phyloP scores from a whole-genome alignment of 805 yeast species.

The Dipodascus geniculatus region DNA sequence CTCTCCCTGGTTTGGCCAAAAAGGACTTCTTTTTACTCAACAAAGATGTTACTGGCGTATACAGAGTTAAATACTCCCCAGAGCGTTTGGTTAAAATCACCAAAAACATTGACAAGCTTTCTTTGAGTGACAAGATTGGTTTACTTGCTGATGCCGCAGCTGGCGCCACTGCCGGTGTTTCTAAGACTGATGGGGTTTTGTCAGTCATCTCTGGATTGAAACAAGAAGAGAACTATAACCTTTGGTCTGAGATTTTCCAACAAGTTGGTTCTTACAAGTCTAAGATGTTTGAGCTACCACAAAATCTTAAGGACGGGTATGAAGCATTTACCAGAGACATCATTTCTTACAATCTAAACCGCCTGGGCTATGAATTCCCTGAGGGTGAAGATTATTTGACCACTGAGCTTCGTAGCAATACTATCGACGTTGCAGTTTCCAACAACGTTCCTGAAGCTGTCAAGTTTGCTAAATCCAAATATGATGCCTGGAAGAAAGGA shows the following conservation, averaged over 20 bases:
- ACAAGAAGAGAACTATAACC: slow-evolving; percentile 36
- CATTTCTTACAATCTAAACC: slow-evolving; percentile 39
- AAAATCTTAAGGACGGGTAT: slow-evolving; percentile 30
- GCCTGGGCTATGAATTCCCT: slow-evolving; percentile 55
- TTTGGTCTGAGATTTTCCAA: slow-evolving; percentile 39
- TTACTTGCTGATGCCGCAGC: slow-evolving; percentile 50
- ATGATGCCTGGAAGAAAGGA: slow-evolving; percentile 45
- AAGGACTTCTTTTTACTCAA: slow-evolving; percentile 44
- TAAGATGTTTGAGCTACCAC: slow-evolving; percentile 35
- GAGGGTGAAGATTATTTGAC: slow-evolving; percentile 36
- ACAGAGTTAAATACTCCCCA: slow-evolving; percentile 43
- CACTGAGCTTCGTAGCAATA: slow-evolving; percentile 54
- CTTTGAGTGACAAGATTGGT: slow-evolving; percentile 54
- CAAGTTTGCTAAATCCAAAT: slow-evolving; percentile 29
- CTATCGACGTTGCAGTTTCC: slow-evolving; percentile 29
- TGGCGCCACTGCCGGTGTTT: slow-evolving; percentile 40
- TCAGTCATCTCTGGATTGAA: slow-evolving; percentile 41
- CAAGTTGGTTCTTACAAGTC: slow-evolving; percentile 31
- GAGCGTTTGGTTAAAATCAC: slow-evolving; percentile 43
- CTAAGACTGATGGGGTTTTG: slow-evolving; percentile 37
- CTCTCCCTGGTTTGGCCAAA: slow-evolving; percentile 32
- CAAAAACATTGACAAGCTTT: slow-evolving; percentile 34
- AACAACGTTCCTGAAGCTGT: slow-evolving; percentile 25
- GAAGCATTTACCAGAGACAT: slow-evolving; percentile 39
- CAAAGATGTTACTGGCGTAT: slow-evolving; percentile 49